These are phyloP conservation scores for Onygenales sp. DNA, from an alignment of 2,329 filamentous ascomycete species.

Conservation along the genomic window DNA sequence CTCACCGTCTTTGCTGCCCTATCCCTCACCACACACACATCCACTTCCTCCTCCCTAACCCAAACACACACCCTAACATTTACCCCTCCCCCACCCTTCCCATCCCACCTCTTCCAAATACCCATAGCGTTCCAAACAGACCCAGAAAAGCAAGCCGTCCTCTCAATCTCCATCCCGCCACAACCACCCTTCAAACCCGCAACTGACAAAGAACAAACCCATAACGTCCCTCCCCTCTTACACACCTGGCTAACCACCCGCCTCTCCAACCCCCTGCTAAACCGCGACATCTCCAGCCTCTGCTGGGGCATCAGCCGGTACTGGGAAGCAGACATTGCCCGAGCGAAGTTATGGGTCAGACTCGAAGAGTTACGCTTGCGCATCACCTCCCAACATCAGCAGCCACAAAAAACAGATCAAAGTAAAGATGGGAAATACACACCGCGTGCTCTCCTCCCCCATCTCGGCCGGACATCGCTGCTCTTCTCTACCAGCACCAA, in stretches of 20 bases:
- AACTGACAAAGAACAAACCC: slow-evolving; percentile 6
- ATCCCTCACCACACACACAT: slow-evolving; percentile 35
- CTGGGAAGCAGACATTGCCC: slow-evolving; percentile 30
- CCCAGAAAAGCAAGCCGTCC: slow-evolving; percentile 24
- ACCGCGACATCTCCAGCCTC: slow-evolving; percentile 30
- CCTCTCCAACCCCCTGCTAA: slow-evolving; percentile 24
- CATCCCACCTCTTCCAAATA: slow-evolving; percentile 23
- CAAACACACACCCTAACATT: slow-evolving; percentile 29
- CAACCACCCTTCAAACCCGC: slow-evolving; percentile 5
- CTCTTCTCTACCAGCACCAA: slow-evolving; percentile 15
- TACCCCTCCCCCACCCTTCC: slow-evolving; percentile 27
- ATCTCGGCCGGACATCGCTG: slow-evolving; percentile 28
- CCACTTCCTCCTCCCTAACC: slow-evolving; percentile 11
- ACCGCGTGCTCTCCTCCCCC: slow-evolving; percentile 22
- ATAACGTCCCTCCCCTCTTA: slow-evolving; percentile 19
- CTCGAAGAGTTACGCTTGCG: slow-evolving; percentile 2
- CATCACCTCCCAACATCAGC: not conserved
- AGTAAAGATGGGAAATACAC: slow-evolving; percentile 11
- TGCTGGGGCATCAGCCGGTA: slow-evolving; percentile 34
- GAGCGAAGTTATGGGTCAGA: slow-evolving; percentile 27
- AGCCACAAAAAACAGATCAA: not conserved
- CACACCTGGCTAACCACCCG: slow-evolving; percentile 26
- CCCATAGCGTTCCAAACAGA: slow-evolving; percentile 26
- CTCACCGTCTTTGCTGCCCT: slow-evolving; percentile 64
- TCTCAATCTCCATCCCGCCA: slow-evolving; percentile 21